Percentiles rank a stretch among this genome's conserved stretches.
Conservation (phyloP, 257 asterid species). For the Solanum sejunctum region DNA sequence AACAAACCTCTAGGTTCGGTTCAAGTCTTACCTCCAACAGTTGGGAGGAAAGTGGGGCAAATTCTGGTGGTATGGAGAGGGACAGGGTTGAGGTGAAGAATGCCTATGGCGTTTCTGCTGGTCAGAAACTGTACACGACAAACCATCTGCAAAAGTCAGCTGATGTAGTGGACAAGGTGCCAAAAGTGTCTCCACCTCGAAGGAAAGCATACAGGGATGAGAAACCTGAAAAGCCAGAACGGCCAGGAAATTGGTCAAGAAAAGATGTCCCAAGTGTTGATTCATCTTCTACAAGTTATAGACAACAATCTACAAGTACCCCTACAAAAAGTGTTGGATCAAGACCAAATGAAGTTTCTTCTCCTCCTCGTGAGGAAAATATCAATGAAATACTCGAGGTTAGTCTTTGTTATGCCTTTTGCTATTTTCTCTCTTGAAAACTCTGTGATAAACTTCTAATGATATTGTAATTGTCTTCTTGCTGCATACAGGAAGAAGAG, state of each 20-base stretch:
- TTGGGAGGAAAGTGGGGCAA: conserved; percentile 39
- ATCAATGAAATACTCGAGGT: conserved; percentile 94
- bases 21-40: conserved; percentile 32
- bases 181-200: conserved; percentile 76
- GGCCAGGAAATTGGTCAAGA: conserved; percentile 32
- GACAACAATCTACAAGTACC: conserved; percentile 28
- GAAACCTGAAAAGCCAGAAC: conserved; percentile 54
- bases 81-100: conserved; percentile 41
- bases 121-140: neutral
- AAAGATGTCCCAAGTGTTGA: conserved; percentile 39
- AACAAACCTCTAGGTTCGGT: conserved; percentile 31
- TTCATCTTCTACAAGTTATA: conserved; percentile 29
- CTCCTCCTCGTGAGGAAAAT: conserved; percentile 46
- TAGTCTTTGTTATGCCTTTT: conserved; percentile 1
- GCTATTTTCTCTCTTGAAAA: neutral
- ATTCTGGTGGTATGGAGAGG: conserved; percentile 31
- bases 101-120: conserved; percentile 27
- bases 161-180: conserved; percentile 58
- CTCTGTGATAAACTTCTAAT: neutral
- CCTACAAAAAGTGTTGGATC: conserved; percentile 26
- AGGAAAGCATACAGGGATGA: conserved; percentile 60
- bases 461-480: neutral
- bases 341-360: conserved; percentile 18
- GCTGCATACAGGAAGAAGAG: conserved; percentile 68
- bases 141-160: neutral